phyloP scores from a whole-genome alignment of 2,329 filamentous ascomycete species.

The Corinectria fuckeliana region DNA sequence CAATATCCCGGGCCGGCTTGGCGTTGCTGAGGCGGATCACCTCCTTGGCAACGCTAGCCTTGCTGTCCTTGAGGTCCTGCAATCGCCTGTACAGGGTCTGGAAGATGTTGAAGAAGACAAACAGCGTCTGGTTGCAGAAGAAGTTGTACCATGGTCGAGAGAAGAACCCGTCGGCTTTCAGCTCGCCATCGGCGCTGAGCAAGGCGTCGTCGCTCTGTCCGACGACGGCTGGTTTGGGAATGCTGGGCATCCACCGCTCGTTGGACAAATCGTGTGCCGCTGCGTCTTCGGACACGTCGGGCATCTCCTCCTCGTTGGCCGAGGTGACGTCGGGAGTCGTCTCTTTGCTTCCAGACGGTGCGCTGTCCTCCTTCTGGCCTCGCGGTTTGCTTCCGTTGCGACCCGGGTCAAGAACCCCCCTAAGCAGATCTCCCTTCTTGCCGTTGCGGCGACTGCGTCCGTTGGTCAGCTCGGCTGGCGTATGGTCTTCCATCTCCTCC shows the following conservation, averaged over 20 bases:
- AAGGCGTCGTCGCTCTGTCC: conserved; percentile 61
- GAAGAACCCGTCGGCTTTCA: conserved; percentile 81
- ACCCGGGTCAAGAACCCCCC: conserved; percentile 82
- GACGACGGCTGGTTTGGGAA: conserved; percentile 62
- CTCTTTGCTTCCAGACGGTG: conserved; percentile 81
- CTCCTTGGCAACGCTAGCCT: conserved; percentile 73
- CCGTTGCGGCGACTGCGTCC: conserved; percentile 72
- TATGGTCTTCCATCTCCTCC: conserved; percentile 77
- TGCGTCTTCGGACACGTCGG: conserved; percentile 64
- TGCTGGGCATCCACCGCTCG: conserved; percentile 69
- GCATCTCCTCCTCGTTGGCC: conserved; percentile 77
- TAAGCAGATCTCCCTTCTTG: conserved; percentile 81
- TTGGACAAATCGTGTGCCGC: conserved; percentile 67
- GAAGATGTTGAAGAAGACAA: conserved; percentile 94
- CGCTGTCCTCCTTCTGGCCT: conserved; percentile 79
- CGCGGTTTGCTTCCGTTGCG: conserved; percentile 74
- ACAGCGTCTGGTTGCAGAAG: conserved; percentile 90
- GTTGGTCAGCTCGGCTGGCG: conserved; percentile 74
- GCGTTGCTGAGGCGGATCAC: conserved; percentile 74
- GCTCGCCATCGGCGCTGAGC: conserved; percentile 65
- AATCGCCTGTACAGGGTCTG: conserved; percentile 89
- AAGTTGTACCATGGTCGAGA: conserved; percentile 83
- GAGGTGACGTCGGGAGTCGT: conserved; percentile 86
- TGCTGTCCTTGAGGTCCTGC: conserved; percentile 81
- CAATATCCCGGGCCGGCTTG: conserved; percentile 84